phyloP scores from a whole-genome alignment of 768 basidiomycete genomes.

The Plicaturopsis crispa region DNA sequence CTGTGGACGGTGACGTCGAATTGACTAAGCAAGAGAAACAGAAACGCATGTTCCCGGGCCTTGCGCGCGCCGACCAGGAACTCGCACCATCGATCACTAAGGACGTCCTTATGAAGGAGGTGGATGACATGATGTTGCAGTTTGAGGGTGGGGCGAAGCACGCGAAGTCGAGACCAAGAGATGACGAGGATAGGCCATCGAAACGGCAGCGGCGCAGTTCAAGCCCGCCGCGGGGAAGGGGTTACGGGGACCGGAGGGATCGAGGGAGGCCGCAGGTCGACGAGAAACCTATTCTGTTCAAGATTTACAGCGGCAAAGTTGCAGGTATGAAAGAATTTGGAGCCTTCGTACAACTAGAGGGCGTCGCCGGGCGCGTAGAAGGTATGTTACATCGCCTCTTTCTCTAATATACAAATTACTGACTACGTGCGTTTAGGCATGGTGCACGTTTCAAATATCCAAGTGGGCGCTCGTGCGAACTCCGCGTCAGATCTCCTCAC shows the following conservation, averaged over 20 bases:
- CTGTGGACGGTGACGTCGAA: conserved; percentile 20
- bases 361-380: conserved; percentile 78
- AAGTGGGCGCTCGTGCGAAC: conserved; percentile 76
- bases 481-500: conserved; percentile 82
- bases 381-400: conserved; percentile 41
- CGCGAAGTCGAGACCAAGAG: conserved; percentile 30
- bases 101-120: conserved; percentile 80
- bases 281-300: conserved; percentile 83
- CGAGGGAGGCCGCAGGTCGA: conserved; percentile 42
- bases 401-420: conserved; percentile 4
- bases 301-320: conserved; percentile 88
- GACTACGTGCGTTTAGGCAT: conserved; percentile 53
- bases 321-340: conserved; percentile 91
- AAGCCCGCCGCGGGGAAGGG: conserved; percentile 55
- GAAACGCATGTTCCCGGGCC: conserved; percentile 84
- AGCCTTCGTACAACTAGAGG: conserved; percentile 88
- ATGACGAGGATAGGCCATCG: conserved; percentile 37
- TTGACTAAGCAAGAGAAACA: conserved; percentile 65
- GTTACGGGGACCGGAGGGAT: conserved; percentile 32
- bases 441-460: conserved; percentile 94
- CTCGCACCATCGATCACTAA: conserved; percentile 52
- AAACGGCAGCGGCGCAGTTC: conserved; percentile 61
- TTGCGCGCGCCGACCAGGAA: conserved; percentile 74
- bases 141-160: conserved; percentile 66
- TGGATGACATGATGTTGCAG: conserved; percentile 83